Evolutionary conservation across 2,329 filamentous ascomycete genomes (phyloP), one percentile per base, ranked within the genome.

Genomic region (Celoporthe dispersa): DNA sequence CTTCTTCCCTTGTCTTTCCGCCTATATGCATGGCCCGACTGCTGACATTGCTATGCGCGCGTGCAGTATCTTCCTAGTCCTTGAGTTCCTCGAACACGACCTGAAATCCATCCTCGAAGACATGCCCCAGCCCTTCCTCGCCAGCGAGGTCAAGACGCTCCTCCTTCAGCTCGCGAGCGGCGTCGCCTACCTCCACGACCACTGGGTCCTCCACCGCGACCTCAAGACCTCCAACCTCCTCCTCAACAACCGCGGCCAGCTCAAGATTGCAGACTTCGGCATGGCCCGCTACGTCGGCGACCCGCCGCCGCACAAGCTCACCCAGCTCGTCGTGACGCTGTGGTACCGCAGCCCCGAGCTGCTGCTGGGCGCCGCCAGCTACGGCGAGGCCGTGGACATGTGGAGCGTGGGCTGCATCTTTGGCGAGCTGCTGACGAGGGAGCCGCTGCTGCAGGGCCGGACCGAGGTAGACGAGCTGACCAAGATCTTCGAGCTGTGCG

Each of bases 401-500:
- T 99, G 96, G 96, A 97, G 92, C 80, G 84, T 98, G 3, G 96
- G 96, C 16, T 98, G 96, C 81, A 94, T 99, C 77, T 97, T 99
- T 78, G 95, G 91, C 72, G 96, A 99, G 82, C 87, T 99, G 3
- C 85, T 98, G 28, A 91, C 89, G 48, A 92, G 93, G 73, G 91
- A 94, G 73, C 94, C 95, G 0, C 80, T 98, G 1, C 84, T 99
- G 0, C 93, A 94, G 76, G 95, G 94, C 64, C 92, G 90, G 77
- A 98, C 97, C 81, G 96, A 99, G 82, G 94, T 97, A 69, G 94
- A 97, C 77, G 91, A 98, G 78, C 85, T 98, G 16, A 89, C 90
- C 66, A 91, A 90, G 80, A 97, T 98, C 78, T 97, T 99, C 79
- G 90, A 91, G 75, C 88, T 98, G 70, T 94, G 94, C 79, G 96